Evolutionary conservation across 108 stramenopile species (phyloP), one percentile per base, ranked within the genome.

Genomic region (Skeletonema grethae): DNA sequence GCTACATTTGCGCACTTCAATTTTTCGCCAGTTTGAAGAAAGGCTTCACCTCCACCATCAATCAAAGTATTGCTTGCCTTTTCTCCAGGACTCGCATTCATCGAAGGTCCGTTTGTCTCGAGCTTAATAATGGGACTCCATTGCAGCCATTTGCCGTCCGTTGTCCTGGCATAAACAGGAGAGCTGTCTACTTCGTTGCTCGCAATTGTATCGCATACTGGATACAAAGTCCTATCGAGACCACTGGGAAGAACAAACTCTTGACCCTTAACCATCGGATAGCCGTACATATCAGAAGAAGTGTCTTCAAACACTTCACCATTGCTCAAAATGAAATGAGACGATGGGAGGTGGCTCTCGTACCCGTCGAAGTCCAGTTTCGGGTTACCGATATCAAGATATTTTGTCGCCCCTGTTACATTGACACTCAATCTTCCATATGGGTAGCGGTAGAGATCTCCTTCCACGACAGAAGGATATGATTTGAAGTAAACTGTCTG

Each of bases 1-100:
- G 59, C 53, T 41, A 77, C 86, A 63, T 84, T 84, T 15, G 86
- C 57, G 16, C 86, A 86, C 41, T 71, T 69, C 11, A 81, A 39
- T 36, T 76, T 76, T 45, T 76, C 74, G 9, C 55, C 53, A 5
- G 66, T 77, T 36, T 18, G 12, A 18, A 79, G 30, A 36, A 65
- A 67, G n/a, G 43, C n/a, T 30, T 36, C 34, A 16, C 70, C 79
- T 8, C 85, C 82, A 35, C 81, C 86, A 78, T 87, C 86, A 32
- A 25, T 13, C 53, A 82, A 64, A 8, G 60, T 61, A 5, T 67
- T 53, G 10, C 29, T 20, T 20, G 71, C 32, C 59, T 32, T 18
- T 24, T 67, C 55, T 8, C 30, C 65, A 13, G 41, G 34, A 18
- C 62, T 57, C 20, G 60, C 36, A 53, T 87, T 82, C n/a, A 79